These are phyloP conservation scores for Lipomyces orientalis DNA, from an alignment of 805 yeast genomes.

Conservation along the genomic window DNA sequence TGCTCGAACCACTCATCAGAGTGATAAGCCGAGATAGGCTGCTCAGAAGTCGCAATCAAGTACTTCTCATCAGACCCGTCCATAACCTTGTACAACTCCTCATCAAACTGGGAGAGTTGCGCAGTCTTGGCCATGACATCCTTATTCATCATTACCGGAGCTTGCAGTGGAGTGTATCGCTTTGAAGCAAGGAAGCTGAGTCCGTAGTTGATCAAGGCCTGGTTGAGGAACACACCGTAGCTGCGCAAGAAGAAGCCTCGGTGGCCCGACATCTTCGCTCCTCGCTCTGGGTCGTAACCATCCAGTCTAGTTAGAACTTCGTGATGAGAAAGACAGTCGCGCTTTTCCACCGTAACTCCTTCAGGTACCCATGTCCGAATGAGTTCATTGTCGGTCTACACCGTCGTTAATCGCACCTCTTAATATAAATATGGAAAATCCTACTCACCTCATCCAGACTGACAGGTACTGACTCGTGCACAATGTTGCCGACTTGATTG, in stretches of 20 bases:
- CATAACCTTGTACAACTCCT: conserved; percentile 93
- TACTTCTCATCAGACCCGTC: conserved; percentile 99
- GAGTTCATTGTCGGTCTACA: conserved; percentile 75
- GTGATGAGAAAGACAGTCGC: conserved; percentile 88
- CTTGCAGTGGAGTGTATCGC: conserved; percentile 89
- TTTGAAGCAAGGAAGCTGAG: conserved; percentile 77
- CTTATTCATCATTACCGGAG: conserved; percentile 99
- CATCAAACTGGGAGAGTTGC: conserved; percentile 96
- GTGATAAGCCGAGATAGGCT: conserved; percentile 98
- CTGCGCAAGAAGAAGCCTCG: conserved; percentile 96
- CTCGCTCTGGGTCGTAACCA: conserved; percentile 99
- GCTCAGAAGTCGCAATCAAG: conserved; percentile 97
- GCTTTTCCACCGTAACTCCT: conserved; percentile 72
- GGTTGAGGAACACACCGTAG: conserved; percentile 96
- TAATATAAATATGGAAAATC: no score
- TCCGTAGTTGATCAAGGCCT: conserved; percentile 97
- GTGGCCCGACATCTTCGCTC: conserved; percentile 96
- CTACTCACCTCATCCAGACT: conserved; percentile 71
- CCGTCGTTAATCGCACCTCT: not conserved
- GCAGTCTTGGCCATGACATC: conserved; percentile 99
- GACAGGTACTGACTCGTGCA: conserved; percentile 87
- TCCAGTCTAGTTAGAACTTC: conserved; percentile 92
- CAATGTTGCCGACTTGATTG: conserved; percentile 89
- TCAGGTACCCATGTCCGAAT: conserved; percentile 89
- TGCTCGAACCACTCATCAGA: conserved; percentile 98